These are phyloP conservation scores for Knoxia roxburghii DNA, from an alignment of 257 asterid species.

Conservation along the genomic window DNA sequence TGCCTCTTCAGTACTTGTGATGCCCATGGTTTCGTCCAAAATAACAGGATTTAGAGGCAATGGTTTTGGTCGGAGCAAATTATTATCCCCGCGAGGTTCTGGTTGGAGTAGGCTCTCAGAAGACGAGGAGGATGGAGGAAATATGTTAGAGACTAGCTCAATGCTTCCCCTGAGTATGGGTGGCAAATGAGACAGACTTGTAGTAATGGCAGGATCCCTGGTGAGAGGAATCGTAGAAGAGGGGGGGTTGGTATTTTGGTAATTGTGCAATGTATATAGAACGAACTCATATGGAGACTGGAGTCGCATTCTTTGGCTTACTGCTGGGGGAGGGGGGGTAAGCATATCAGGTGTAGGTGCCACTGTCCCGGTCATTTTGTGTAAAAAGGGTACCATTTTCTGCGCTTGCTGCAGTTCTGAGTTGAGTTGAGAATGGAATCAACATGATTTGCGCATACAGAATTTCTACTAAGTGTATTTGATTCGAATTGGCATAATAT, in stretches of 20 bases:
- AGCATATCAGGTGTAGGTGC: no score
- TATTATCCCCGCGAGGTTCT: conserved; percentile 48
- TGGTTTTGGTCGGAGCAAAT: conserved; percentile 44
- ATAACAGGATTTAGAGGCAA: conserved; percentile 78
- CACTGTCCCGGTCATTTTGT: no score
- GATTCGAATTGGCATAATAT: no score
- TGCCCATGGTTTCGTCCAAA: conserved; percentile 96
- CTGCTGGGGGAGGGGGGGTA: no score
- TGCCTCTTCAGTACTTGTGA: conserved; percentile 77
- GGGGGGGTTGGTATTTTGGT: no score
- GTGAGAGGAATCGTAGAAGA: background rate
- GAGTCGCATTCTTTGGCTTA: background rate
- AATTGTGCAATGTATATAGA: background rate
- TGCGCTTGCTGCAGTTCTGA: no score
- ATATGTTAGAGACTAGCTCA: conserved; percentile 40
- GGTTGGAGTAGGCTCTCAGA: conserved; percentile 58
- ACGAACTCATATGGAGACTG: background rate
- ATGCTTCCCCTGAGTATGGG: conserved; percentile 44
- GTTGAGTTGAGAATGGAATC: background rate
- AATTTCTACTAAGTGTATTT: no score
- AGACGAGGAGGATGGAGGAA: conserved; percentile 55
- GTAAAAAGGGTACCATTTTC: no score
- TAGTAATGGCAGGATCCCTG: background rate
- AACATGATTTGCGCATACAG: no score
- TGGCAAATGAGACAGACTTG: background rate